Base-by-base conservation (phyloP, 2,329 filamentous ascomycete genomes). In the Fusarium tricinctum region DNA sequence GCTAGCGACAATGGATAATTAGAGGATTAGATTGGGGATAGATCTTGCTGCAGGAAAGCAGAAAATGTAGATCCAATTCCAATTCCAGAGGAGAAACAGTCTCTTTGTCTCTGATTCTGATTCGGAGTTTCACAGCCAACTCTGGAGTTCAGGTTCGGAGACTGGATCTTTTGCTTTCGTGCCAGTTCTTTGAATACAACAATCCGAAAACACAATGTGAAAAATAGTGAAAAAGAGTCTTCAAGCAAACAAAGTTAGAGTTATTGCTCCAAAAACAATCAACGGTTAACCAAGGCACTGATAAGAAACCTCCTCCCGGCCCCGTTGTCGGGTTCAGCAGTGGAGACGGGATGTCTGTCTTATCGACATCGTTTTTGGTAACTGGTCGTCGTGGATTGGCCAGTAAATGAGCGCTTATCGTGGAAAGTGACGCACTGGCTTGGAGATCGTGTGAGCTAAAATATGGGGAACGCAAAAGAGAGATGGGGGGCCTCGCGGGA, bases 371-470 rank as follows among this genome's bases (percentile, higher is more conserved):
- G 48, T 69, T 38, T 38, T 67, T 73, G 60, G 63, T 61, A 69
- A 74, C 66, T 32, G 40, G 59, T 45, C 56, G 33, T 58, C 49
- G 39, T 62, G 68, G 53, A 73, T 74, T 73, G 71, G 71, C 68
- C 61, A 64, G 53, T 48, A 32, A 26, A 47, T n/a, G 46, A 59
- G 49, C 46, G 63, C 71, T 74, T 73, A 73, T 73, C 69, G 52
- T 52, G 15, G 38, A 45, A 44, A 39, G 65, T 74, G 68, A 73
- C 68, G 69, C 61, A 73, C 58, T 64, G 56, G 56, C 53, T 63
- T 57, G 48, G 42, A 54, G 63, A 73, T 73, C 67, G 60, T 73
- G 61, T 72, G 71, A 73, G 67, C 68, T 73, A 63, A 70, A 70
- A 69, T 70, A 62, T 65, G 70, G 71, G 64, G 66, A 65, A 55